Evolutionary conservation across 1,139 yeast species (phyloP), one percentile per base, ranked within the genome.

Genomic region (Lodderomyces pseudojiufengensis): DNA sequence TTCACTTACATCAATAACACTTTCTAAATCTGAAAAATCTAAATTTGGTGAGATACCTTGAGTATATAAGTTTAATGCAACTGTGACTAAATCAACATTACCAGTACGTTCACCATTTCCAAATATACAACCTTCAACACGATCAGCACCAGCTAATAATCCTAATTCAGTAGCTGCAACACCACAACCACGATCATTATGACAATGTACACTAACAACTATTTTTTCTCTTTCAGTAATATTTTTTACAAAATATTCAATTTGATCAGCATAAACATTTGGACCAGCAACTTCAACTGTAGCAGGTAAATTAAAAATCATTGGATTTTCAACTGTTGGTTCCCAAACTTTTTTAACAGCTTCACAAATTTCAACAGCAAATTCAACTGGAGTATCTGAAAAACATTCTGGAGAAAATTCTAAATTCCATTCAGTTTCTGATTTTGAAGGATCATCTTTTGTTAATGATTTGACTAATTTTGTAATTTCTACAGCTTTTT

Each of bases 81-180:
- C 63, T 8, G 76, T 69, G 24, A 70, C 66, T 46, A 70, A 61
- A 46, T 70, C 76, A 36, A 70, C 76, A 42, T 70, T 70, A 41
- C 76, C 76, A 12, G 76, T 70, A 52, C 76, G 58, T 52, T 70
- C 76, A 43, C 76, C 76, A 40, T 67, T 69, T 11, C 76, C 76
- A 38, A 70, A 70, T 37, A 70, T 60, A 55, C 75, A 69, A 2
- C 76, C 76, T 47, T 70, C 76, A 20, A 70, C 71, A 51, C 76
- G 59, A 50, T 70, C 75, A 31, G 75, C 76, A 37, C 76, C 76
- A 10, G 76, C 76, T 51, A 70, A 53, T 36, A 64, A 55, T 21
- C 74, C 76, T 43, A 70, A 59, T 48, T 70, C 76, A 12, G 73
- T 63, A 18, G 76, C 76, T 21, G 76, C 76, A 25, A 70, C 73